phyloP scores from a whole-genome alignment of 2,329 filamentous ascomycete genomes.

The Nothophaeocryptopus gaeumannii region DNA sequence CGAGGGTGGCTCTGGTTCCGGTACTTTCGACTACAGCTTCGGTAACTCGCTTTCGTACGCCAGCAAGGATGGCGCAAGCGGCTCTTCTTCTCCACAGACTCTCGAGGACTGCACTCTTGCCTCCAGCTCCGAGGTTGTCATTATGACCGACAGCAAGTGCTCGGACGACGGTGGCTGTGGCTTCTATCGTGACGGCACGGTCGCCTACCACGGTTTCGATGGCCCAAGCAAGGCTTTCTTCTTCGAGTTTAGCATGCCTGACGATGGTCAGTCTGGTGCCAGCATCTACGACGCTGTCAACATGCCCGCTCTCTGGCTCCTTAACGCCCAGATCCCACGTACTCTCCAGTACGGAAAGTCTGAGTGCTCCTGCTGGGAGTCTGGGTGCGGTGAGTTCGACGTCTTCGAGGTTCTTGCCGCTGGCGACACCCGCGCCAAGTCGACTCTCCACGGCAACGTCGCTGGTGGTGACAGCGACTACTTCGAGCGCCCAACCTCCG shows the following conservation, averaged over 20 bases:
- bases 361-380: slow-evolving; percentile 69
- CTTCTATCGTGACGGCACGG: slow-evolving; percentile 36
- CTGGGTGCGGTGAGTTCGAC: slow-evolving; percentile 72
- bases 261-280: slow-evolving; percentile 50
- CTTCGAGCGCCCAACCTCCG: slow-evolving; percentile 62
- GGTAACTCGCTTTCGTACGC: slow-evolving; percentile 59
- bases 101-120: slow-evolving; percentile 51
- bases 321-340: slow-evolving; percentile 70
- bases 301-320: slow-evolving; percentile 72
- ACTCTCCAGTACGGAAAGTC: slow-evolving; percentile 64
- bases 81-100: slow-evolving; percentile 48
- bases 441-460: slow-evolving; percentile 63
- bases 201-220: slow-evolving; percentile 63
- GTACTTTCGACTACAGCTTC: slow-evolving; percentile 53
- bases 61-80: slow-evolving; percentile 46
- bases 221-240: slow-evolving; percentile 71
- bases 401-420: slow-evolving; percentile 67
- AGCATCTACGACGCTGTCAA: slow-evolving; percentile 45
- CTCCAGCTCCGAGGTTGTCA: slow-evolving; percentile 51
- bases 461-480: slow-evolving; percentile 68
- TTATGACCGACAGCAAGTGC: slow-evolving; percentile 54
- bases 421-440: slow-evolving; percentile 66
- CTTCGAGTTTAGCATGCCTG: slow-evolving; percentile 70
- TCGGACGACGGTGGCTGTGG: slow-evolving; percentile 40
- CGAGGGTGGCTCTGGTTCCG: slow-evolving; percentile 54